A percentile compares a stretch with the other conserved stretches of the same genome.
These are phyloP conservation scores for Boletus eberwhitei DNA, from an alignment of 768 basidiomycete species.

Conservation along the genomic window DNA sequence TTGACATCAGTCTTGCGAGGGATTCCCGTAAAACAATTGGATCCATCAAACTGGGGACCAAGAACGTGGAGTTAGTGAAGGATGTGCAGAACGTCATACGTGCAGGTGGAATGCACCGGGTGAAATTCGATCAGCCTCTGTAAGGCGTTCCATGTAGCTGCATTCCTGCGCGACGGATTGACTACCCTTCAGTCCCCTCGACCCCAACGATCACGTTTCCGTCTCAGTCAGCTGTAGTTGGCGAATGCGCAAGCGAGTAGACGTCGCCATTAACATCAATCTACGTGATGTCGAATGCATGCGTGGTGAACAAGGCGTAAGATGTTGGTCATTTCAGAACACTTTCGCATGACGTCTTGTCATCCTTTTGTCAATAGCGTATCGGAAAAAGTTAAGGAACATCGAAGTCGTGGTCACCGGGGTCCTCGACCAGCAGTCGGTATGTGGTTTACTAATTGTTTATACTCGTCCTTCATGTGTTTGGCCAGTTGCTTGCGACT, in stretches of 20 bases:
- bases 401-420: constrained; percentile 6
- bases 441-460: neutral
- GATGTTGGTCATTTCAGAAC: constrained; percentile 4
- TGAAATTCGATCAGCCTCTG: constrained; percentile 6
- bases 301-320: neutral
- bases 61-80: neutral
- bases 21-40: constrained; percentile 4
- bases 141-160: neutral
- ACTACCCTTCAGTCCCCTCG: constrained; percentile 1
- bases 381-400: constrained; percentile 7
- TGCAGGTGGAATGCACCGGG: neutral
- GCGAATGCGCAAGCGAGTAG: neutral
- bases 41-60: neutral
- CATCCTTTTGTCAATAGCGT: constrained; percentile 1
- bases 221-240: constrained; percentile 1
- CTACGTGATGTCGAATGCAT: neutral
- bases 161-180: neutral
- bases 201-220: neutral
- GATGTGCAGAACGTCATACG: neutral
- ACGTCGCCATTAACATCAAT: neutral
- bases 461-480: neutral
- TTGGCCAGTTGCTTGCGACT: constrained; percentile 5
- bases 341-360: neutral
- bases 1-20: constrained; percentile 2
- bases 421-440: neutral